Evolutionary conservation across 148 eudicot genomes (phyloP), one percentile per base, ranked within the genome.

Genomic region (Chenopodium album): DNA sequence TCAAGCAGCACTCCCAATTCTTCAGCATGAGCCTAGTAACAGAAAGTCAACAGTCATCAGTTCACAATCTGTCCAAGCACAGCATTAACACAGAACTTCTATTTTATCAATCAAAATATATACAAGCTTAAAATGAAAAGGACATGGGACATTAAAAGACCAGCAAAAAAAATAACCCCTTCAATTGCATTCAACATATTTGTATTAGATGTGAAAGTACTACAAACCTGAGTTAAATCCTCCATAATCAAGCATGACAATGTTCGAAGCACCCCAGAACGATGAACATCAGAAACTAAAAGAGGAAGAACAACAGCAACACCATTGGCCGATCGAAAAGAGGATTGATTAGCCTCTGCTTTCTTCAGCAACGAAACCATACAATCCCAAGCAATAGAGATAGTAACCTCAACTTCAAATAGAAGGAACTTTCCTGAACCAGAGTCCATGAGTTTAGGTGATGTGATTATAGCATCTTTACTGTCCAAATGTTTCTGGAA

Each of bases 231-330:
- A 81, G 83, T 72, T 79, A 78, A 80, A 85, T 97, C 99, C 80
- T 97, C 99, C 73, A 89, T 91, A 78, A 97, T 94, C 86, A 97
- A 88, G 87, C 97, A 92, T 47, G 99, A 92, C 85, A 97, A 84
- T 73, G 91, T 86, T 76, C 99, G 88, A 67, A 97, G 98, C 80
- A 94, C 99, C 79, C 99, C 98, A 76, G 91, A 84, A 80, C 99
- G 97, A 74, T 97, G 99, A 83, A 83, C 86, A 87, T 92, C 92
- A 83, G 94, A 91, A 66, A 89, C 92, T 90, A 97, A 82, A 86
- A 97, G 90, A 34, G 99, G 98, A 77, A 97, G 98, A 76, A 88
- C 84, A 83, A 90, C 84, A 32, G 90, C 84, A 79, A 94, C 97
- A 62, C 98, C 99, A 90, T 89, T 90, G 84, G 91, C 92, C 44